Base-by-base conservation (phyloP, 352 stramenopile genomes). In the Phytophthora palmivora region DNA sequence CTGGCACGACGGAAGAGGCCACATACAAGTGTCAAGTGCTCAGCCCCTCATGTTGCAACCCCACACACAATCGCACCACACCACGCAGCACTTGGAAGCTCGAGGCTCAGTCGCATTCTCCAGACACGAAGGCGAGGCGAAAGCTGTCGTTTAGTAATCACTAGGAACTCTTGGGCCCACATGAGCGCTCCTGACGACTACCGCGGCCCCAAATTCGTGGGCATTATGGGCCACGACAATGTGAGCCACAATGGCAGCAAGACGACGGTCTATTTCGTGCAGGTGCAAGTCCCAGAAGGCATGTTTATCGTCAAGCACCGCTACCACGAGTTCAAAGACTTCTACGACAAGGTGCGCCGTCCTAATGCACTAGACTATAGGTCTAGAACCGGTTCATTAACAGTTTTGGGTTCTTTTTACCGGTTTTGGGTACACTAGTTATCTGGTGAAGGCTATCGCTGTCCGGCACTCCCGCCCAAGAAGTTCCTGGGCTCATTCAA, bases 401-500 rank as follows among this genome's bases (percentile, higher is more conserved):
- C 24, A 28, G 24, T 28, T 28, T 28, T n/a, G n/a, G n/a, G n/a
- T n/a, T n/a, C n/a, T 21, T 39, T 24, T 39, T 52, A 51, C 38
- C 43, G 32, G 42, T 49, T 57, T 43, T 54, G 34, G 30, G 28
- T 63, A 38, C 34, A 59, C 44, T 48, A 94, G 84, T 70, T 95
- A n/a, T 66, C 73, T 2, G 63, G 68, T 9, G 87, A 94, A 44
- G 88, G 88, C 12, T 89, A 80, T 66, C 88, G 89, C 50, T 88
- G 83, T 58, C 86, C 87, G 6, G 82, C 84, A 39, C 70, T 97
- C 24, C 89, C 89, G 26, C 87, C 89, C 3, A 95, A 95, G 62
- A 97, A 97, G 70, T 92, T 97, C 59, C 54, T 97, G 15, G 89
- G 89, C 41, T 92, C 84, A 53, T 91, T 95, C 51, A 94, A 95